Evolutionary conservation across 2,329 filamentous ascomycete genomes (phyloP).

Genomic region (Aureobasidium namibiae): DNA sequence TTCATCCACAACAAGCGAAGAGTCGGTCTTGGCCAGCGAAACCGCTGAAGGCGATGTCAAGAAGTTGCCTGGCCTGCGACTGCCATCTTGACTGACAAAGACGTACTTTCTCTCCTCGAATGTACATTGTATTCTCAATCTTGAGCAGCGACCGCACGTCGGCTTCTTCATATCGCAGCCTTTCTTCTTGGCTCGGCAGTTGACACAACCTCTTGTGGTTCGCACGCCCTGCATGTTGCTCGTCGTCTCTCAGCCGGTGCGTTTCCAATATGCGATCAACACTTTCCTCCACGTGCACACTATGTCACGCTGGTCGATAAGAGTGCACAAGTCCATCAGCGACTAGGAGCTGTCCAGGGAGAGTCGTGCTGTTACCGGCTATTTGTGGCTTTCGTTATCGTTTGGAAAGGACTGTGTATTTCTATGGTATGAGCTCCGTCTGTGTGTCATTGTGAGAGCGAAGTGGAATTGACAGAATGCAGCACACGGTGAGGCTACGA

Average conservation of each 20-base stretch:
- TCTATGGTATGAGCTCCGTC: too few relatives aligned
- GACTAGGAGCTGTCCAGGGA: too few relatives aligned
- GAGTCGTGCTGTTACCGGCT: too few relatives aligned
- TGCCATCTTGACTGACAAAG: background rate
- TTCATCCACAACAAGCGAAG: background rate
- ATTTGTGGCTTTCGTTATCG: too few relatives aligned
- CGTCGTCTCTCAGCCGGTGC: background rate
- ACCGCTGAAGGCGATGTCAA: background rate
- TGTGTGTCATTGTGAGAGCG: too few relatives aligned
- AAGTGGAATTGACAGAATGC: too few relatives aligned
- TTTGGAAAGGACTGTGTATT: too few relatives aligned
- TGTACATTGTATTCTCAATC: background rate
- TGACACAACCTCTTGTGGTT: background rate
- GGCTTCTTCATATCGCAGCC: background rate
- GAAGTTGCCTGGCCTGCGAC: background rate
- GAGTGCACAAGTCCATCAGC: too few relatives aligned
- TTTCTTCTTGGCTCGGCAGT: background rate
- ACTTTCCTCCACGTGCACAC: too few relatives aligned
- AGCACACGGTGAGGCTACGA: too few relatives aligned
- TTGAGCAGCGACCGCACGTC: background rate
- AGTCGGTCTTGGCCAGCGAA: background rate
- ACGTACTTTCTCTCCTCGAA: background rate
- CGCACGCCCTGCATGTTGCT: background rate
- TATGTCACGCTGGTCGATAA: background rate
- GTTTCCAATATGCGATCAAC: background rate